Conservation (phyloP, 441 rosid species). For the Erodium trifolium region DNA sequence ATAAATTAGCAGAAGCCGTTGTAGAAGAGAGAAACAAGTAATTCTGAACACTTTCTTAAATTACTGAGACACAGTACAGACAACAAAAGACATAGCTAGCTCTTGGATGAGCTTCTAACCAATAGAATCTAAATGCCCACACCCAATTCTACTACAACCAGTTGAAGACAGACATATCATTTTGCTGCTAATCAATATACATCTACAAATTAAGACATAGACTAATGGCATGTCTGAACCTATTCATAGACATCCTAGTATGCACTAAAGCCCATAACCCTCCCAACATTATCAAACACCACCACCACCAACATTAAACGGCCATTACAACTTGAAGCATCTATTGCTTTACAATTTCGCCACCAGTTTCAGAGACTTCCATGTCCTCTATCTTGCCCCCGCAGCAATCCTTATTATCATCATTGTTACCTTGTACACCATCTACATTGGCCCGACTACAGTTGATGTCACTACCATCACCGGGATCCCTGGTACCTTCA, state of each 20-base stretch:
- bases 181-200: neutral
- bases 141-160: neutral
- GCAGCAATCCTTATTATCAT: constrained; percentile 23
- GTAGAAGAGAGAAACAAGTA: neutral
- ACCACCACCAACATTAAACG: constrained; percentile 24
- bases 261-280: neutral
- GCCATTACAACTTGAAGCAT: constrained; percentile 6
- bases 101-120: too few relatives aligned
- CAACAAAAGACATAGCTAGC: neutral
- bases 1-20: neutral
- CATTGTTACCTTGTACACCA: constrained; percentile 6
- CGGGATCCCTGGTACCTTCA: constrained; percentile 31
- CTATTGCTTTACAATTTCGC: constrained; percentile 21
- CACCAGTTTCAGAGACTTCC: constrained; percentile 19
- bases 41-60: neutral
- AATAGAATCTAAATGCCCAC: too few relatives aligned
- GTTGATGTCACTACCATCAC: constrained; percentile 18
- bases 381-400: constrained; percentile 28
- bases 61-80: neutral
- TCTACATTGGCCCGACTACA: constrained; percentile 13
- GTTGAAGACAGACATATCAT: neutral
- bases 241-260: constrained; percentile 34
- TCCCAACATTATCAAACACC: constrained; percentile 15
- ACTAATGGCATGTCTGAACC: constrained; percentile 8
- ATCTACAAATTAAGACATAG: neutral